Evolutionary conservation across 2,329 filamentous ascomycete species (phyloP).

Genomic region (Pseudogymnoascus sp.): DNA sequence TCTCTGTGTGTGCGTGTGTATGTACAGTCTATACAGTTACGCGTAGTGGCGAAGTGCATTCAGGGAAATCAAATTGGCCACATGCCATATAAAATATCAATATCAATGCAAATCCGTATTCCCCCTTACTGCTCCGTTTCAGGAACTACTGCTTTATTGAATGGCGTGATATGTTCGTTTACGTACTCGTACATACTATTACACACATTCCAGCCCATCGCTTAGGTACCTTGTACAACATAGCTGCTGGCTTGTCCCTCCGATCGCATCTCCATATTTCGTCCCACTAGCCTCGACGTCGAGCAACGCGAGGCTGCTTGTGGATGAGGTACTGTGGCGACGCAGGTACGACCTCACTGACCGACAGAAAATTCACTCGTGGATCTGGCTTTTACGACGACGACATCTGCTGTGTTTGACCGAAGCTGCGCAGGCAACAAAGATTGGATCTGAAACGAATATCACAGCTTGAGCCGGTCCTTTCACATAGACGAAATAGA

Average conservation of each 20-base stretch:
- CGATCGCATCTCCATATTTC: neutral
- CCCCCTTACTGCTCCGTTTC: neutral
- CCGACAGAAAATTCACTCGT: neutral
- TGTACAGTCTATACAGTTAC: neutral
- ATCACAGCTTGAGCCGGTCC: neutral
- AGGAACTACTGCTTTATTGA: neutral
- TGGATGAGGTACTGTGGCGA: neutral
- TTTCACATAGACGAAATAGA: neutral
- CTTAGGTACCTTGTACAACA: conserved; percentile 4
- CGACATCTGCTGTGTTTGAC: neutral
- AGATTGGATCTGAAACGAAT: neutral
- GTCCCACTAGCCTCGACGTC: neutral
- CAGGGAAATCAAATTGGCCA: neutral
- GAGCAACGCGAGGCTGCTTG: neutral
- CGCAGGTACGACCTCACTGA: neutral
- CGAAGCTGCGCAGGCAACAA: neutral
- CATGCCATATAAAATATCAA: neutral
- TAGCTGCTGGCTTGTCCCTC: neutral
- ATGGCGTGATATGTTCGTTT: neutral
- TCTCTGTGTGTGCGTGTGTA: neutral
- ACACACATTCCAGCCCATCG: neutral
- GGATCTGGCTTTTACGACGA: neutral
- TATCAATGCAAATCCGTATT: neutral
- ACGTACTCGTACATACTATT: neutral
- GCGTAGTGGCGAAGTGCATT: neutral